phyloP scores from a whole-genome alignment of 2,329 filamentous ascomycete species.

The Leptodontidium sp. region DNA sequence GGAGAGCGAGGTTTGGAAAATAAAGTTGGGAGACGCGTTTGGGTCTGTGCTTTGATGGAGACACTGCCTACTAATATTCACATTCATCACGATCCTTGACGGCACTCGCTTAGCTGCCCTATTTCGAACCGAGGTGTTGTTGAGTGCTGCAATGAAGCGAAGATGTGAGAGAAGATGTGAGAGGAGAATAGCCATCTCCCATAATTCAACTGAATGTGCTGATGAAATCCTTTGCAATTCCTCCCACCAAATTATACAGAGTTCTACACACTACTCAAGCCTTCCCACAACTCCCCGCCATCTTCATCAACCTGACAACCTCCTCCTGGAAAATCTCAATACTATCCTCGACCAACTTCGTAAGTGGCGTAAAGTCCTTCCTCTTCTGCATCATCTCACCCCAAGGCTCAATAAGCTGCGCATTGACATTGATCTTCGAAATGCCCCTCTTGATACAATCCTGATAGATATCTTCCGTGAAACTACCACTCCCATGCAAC shows the following conservation, averaged over 20 bases:
- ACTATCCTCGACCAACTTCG: constrained; percentile 43
- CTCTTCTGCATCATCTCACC: constrained; percentile 39
- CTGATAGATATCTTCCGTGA: constrained; percentile 59
- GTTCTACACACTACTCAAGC: constrained; percentile 26
- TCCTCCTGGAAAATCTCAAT: constrained; percentile 40
- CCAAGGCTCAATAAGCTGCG: constrained; percentile 40
- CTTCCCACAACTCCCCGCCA: constrained; percentile 41
- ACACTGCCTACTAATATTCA: not conserved
- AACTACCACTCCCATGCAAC: constrained; percentile 65
- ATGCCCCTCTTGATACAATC: constrained; percentile 53
- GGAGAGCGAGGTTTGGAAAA: too few relatives aligned
- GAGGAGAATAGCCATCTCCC: too few relatives aligned
- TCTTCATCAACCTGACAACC: constrained; percentile 41
- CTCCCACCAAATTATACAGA: too few relatives aligned
- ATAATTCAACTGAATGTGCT: too few relatives aligned
- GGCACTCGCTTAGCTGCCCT: not conserved
- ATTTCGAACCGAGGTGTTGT: not conserved
- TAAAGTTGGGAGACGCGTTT: constrained; percentile 4
- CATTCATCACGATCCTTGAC: not conserved
- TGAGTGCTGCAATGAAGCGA: not conserved
- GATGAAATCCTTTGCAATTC: too few relatives aligned
- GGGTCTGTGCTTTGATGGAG: not conserved
- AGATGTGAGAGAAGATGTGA: not conserved
- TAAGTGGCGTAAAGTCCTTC: constrained; percentile 37
- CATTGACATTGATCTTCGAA: constrained; percentile 50